phyloP scores from a whole-genome alignment of 305 asterid species.

The Fraxinus sp. region DNA sequence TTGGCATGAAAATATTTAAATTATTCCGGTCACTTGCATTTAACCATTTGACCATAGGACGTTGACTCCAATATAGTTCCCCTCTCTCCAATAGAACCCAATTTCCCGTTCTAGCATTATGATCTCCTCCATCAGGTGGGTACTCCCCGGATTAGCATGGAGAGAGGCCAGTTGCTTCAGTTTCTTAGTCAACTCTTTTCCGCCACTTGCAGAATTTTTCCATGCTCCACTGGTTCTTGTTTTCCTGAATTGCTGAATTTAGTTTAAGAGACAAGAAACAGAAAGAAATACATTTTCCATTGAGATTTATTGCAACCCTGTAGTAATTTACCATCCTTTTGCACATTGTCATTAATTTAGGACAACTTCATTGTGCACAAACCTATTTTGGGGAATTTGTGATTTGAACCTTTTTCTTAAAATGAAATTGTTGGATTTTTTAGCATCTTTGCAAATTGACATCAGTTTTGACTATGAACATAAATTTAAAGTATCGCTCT shows the following conservation, averaged over 20 bases:
- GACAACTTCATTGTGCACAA: background rate
- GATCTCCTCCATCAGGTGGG: background rate
- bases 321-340: background rate
- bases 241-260: background rate
- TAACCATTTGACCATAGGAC: background rate
- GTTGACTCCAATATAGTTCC: background rate
- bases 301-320: background rate
- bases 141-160: background rate
- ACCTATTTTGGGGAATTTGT: background rate
- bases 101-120: background rate
- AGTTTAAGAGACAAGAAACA: background rate
- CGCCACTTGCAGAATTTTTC: background rate
- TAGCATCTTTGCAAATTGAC: background rate
- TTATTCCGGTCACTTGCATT: background rate
- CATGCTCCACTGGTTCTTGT: background rate
- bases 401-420: constrained; percentile 2
- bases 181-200: background rate
- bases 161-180: background rate
- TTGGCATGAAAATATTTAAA: background rate
- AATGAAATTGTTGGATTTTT: background rate
- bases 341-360: background rate
- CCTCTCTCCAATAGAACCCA: background rate
- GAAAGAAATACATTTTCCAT: background rate
- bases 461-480: background rate
- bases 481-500: background rate